Base-by-base conservation (phyloP, 495 filamentous ascomycete species). In the Neurospora sp. region DNA sequence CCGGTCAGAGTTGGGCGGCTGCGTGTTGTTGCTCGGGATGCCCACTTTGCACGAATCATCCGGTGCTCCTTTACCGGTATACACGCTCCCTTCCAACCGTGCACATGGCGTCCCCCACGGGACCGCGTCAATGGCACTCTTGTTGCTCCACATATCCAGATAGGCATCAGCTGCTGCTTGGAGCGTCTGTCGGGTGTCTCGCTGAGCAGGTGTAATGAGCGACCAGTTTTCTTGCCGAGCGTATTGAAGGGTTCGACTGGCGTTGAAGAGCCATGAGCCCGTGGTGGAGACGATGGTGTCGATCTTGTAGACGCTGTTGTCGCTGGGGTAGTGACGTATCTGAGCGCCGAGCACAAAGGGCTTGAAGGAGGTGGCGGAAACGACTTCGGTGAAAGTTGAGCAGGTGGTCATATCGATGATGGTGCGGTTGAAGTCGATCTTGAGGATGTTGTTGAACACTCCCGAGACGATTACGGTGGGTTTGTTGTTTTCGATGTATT, bases 331-430 rank as follows among this genome's bases (percentile, higher is more conserved):
- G 74, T 81, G 81, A 12, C 76, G 79, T 72, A 85, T 80, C 72
- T 84, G 82, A 3, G 81, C 81, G n/a, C 83, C 82, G 47, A 84
- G 82, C 2, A 85, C 82, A 45, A 81, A 81, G 3, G 82, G 81
- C 0, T 76, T 77, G 8, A 40, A 71, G 4, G 79, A 72, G 44
- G 77, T 74, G n/a, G 79, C 74, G 45, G 76, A 68, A 69, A 85
- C 79, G 45, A 85, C 73, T 74, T 84, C 81, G 0, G 80, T 81
- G 76, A 77, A 85, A 4, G 77, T 76, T 4, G 82, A 78, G 59
- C 83, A 85, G 10, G 72, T 76, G 41, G 78, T 69, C 14, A 59
- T 40, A 75, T 82, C 79, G 39, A 74, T 45, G 70, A 71, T 82
- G 5, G 79, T 82, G 61, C 78, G 80, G 53, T 75, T 75, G 61